Percentiles rank a stretch among this genome's conserved stretches.
Conservation (phyloP, 306 rosid genomes). For the Inga laurina region DNA sequence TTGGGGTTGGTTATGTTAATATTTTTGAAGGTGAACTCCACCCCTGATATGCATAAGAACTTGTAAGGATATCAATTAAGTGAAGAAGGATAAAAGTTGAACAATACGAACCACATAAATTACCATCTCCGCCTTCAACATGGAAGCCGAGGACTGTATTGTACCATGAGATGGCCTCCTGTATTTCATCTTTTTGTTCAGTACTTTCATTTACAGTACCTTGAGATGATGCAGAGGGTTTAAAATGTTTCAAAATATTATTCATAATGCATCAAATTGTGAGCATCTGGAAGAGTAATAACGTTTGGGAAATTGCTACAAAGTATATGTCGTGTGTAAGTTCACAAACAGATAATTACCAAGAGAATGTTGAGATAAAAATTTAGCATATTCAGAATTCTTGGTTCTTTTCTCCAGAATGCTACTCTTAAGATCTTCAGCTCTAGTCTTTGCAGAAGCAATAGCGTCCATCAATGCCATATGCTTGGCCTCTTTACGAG, state of each 20-base stretch:
- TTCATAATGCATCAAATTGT: neutral
- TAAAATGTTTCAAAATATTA: neutral
- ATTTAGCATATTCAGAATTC: conserved; percentile 51
- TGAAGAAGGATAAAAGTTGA: conserved; percentile 10
- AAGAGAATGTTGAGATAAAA: conserved; percentile 50
- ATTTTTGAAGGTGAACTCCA: conserved; percentile 79
- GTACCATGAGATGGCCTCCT: conserved; percentile 80
- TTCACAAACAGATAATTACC: conserved; percentile 45
- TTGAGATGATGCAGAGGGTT: conserved; percentile 56
- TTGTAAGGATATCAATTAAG: conserved; percentile 26
- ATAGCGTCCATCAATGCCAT: conserved; percentile 65
- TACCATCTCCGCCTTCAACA: conserved; percentile 90
- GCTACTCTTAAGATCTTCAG: conserved; percentile 48
- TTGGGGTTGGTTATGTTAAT: conserved; percentile 50
- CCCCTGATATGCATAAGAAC: conserved; percentile 52
- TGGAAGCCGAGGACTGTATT: conserved; percentile 74
- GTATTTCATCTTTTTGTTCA: conserved; percentile 50
- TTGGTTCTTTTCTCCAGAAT: conserved; percentile 49
- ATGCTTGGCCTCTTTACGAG: conserved; percentile 77
- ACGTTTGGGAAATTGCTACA: neutral
- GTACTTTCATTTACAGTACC: conserved; percentile 40
- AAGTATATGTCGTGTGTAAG: neutral
- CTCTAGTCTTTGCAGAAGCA: conserved; percentile 57
- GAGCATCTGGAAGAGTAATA: neutral
- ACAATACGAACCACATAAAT: conserved; percentile 31